Evolutionary conservation across 768 basidiomycete species (phyloP).

Genomic region (Mycena belliarum): DNA sequence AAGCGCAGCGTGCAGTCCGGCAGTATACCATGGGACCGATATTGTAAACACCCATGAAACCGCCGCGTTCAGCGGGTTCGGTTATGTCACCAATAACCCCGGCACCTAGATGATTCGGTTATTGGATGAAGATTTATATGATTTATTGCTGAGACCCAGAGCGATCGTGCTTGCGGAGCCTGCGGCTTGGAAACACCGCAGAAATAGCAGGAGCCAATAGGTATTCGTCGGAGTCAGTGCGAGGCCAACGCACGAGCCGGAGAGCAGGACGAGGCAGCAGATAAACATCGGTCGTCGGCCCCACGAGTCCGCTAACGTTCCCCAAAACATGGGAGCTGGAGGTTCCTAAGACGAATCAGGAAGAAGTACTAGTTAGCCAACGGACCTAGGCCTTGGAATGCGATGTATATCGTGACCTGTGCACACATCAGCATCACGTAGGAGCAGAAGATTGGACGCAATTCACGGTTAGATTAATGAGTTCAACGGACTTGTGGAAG

Average conservation of each 20-base stretch:
- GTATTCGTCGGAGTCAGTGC: conserved; percentile 51
- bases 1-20: conserved; percentile 1
- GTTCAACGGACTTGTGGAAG: conserved; percentile 66
- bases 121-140: background rate
- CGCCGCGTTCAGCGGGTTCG: conserved; percentile 69
- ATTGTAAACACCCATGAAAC: conserved; percentile 68
- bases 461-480: conserved; percentile 74
- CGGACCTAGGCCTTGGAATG: conserved; percentile 64
- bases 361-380: background rate
- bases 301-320: conserved; percentile 63
- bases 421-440: background rate
- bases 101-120: conserved; percentile 45
- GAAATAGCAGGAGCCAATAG: conserved; percentile 78
- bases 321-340: conserved; percentile 72
- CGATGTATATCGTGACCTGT: conserved; percentile 70
- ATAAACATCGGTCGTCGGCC: conserved; percentile 69
- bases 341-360: background rate
- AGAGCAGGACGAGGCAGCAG: conserved; percentile 61
- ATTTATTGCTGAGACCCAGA: conserved; percentile 44
- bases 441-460: too few species aligned
- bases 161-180: conserved; percentile 82
- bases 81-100: conserved; percentile 83
- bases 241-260: conserved; percentile 64
- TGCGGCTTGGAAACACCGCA: conserved; percentile 79
- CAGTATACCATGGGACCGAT: conserved; percentile 57